Evolutionary conservation across 805 yeast genomes (phyloP).

Genomic region (Yarrowia sp.): DNA sequence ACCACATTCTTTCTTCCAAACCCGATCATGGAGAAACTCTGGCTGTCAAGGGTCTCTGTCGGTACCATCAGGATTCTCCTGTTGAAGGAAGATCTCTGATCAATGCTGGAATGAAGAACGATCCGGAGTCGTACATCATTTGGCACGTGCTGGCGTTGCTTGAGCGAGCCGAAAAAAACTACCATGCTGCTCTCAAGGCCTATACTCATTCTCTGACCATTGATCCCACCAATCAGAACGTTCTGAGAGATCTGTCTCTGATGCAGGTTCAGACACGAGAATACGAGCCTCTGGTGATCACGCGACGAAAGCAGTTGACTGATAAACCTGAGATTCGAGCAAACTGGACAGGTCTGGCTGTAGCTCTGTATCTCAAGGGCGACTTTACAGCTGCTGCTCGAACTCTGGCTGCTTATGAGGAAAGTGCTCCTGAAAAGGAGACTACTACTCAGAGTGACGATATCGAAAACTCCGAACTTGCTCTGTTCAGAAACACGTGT

Average conservation of each 20-base stretch:
- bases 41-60: slow-evolving; percentile 77
- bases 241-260: slow-evolving; percentile 76
- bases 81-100: slow-evolving; percentile 65
- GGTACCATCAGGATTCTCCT: slow-evolving; percentile 48
- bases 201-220: slow-evolving; percentile 70
- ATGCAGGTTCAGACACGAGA: slow-evolving; percentile 77
- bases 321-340: slow-evolving; percentile 36
- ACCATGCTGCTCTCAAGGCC: slow-evolving; percentile 74
- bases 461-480: slow-evolving; percentile 78
- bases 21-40: slow-evolving; percentile 74
- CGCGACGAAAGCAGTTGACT: slow-evolving; percentile 19
- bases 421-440: slow-evolving; percentile 59
- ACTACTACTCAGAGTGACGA: slow-evolving; percentile 52
- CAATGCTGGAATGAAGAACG: slow-evolving; percentile 58
- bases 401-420: slow-evolving; percentile 74
- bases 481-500: slow-evolving; percentile 67
- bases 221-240: slow-evolving; percentile 74
- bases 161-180: slow-evolving; percentile 66
- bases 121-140: slow-evolving; percentile 62
- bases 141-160: slow-evolving; percentile 85
- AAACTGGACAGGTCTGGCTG: slow-evolving; percentile 88
- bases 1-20: slow-evolving; percentile 70
- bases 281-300: slow-evolving; percentile 17
- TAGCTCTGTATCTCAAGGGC: slow-evolving; percentile 75
- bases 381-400: slow-evolving; percentile 67